These are phyloP conservation scores for Scheffersomyces lignicola DNA, from an alignment of 1,139 yeast genomes.

Conservation along the genomic window DNA sequence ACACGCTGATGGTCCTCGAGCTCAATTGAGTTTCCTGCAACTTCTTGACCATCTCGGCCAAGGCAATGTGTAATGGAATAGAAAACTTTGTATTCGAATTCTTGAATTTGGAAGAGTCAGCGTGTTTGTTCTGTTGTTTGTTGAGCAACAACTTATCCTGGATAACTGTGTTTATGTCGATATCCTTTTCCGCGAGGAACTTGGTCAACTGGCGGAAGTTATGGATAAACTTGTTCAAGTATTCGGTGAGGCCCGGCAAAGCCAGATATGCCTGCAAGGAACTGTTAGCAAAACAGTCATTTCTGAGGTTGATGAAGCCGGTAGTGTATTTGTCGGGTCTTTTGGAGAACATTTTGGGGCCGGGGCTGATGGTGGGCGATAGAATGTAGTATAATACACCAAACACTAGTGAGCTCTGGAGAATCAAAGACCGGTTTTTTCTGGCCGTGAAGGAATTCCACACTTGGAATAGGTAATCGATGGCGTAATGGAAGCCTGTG, in stretches of 20 bases:
- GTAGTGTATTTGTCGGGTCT: constrained; percentile 78
- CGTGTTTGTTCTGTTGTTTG: constrained; percentile 7
- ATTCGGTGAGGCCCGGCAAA: constrained; percentile 60
- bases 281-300: constrained; percentile 94
- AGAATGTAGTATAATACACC: constrained; percentile 22
- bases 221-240: constrained; percentile 49
- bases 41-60: constrained; percentile 53
- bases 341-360: constrained; percentile 41
- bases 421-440: constrained; percentile 10
- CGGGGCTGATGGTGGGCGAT: constrained; percentile 22
- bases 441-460: constrained; percentile 9
- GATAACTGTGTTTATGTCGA: constrained; percentile 23
- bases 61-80: constrained; percentile 56
- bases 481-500: constrained; percentile 9
- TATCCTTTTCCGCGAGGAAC: constrained; percentile 22
- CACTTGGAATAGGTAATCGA: constrained; percentile 7
- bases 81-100: constrained; percentile 27
- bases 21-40: constrained; percentile 64
- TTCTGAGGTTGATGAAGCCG: constrained; percentile 77
- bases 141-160: constrained; percentile 11
- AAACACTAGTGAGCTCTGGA: constrained; percentile 11
- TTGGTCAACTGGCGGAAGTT: constrained; percentile 27
- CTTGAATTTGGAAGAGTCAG: constrained; percentile 27
- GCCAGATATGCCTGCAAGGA: constrained; percentile 83
- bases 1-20: constrained; percentile 63